Evolutionary conservation across 129 eudicot genomes (phyloP).

Genomic region (Oenanthe sinensis): DNA sequence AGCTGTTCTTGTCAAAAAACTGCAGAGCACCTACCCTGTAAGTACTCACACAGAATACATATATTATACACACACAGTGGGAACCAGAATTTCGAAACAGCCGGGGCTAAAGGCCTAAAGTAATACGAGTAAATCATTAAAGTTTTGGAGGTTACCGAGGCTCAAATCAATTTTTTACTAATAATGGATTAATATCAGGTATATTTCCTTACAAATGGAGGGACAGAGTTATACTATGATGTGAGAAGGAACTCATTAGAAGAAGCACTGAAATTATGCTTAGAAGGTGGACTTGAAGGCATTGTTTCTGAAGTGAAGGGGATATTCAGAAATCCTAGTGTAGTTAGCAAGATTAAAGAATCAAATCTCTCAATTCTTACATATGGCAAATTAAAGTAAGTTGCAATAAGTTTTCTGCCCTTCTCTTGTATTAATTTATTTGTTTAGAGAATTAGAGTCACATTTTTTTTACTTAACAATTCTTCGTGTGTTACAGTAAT

Average conservation of each 20-base stretch:
- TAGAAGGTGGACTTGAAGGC: conserved; percentile 69
- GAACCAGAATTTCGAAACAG: no score
- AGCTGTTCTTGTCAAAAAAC: conserved; percentile 50
- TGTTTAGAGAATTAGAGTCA: neutral
- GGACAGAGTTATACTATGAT: conserved; percentile 49
- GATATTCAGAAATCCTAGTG: conserved; percentile 60
- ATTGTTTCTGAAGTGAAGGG: conserved; percentile 83
- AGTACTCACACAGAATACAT: neutral
- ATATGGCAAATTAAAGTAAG: conserved; percentile 80
- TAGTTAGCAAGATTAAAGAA: conserved; percentile 61
- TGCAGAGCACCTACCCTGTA: conserved; percentile 68
- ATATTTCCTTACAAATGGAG: conserved; percentile 80
- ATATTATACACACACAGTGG: neutral
- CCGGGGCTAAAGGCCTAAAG: no score
- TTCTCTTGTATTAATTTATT: neutral
- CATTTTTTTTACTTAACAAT: neutral
- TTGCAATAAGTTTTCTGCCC: neutral
- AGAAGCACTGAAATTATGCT: conserved; percentile 58
- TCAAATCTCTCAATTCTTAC: conserved; percentile 65
- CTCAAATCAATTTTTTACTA: no score
- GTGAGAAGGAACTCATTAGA: conserved; percentile 74
- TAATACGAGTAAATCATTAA: no score
- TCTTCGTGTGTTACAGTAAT: conserved; percentile 30
- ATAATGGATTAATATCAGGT: conserved; percentile 30
- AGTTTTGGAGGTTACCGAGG: no score